These are phyloP conservation scores for Psidium friedrichsthalianum DNA, from an alignment of 345 rosid species.

Conservation along the genomic window DNA sequence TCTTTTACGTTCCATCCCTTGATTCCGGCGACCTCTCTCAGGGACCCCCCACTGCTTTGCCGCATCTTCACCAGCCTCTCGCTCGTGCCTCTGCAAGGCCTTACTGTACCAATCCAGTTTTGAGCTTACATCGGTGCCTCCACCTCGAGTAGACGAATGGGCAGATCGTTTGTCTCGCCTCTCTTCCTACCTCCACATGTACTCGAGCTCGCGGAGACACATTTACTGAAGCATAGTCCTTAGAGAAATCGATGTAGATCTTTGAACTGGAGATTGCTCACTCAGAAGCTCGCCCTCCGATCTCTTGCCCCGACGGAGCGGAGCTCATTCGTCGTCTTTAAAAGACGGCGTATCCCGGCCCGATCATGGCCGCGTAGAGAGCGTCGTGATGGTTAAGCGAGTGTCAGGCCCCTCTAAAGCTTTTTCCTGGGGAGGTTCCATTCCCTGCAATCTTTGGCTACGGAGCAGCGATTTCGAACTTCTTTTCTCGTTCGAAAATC, in stretches of 20 bases:
- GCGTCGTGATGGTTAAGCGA: not conserved
- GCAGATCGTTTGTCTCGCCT: not conserved
- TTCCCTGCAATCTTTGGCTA: not conserved
- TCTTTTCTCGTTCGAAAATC: too few species aligned
- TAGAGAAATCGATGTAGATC: not conserved
- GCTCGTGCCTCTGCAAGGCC: not conserved
- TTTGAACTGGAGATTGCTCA: not conserved
- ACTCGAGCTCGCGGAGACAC: not conserved
- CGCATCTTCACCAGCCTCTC: not conserved
- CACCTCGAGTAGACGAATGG: not conserved
- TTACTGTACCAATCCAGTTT: not conserved
- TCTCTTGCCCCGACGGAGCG: not conserved
- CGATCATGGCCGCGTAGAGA: not conserved
- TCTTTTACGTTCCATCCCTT: not conserved
- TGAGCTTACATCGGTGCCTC: not conserved
- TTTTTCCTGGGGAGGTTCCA: not conserved
- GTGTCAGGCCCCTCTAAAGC: not conserved
- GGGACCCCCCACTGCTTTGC: not conserved
- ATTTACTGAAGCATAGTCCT: not conserved
- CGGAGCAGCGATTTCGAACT: accelerated
- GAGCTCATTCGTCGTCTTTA: not conserved
- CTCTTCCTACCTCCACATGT: not conserved
- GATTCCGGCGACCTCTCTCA: not conserved
- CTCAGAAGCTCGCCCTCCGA: not conserved
- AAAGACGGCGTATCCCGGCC: not conserved